These are phyloP conservation scores for Pinus albicaulis DNA, from an alignment of 75 land plant species.

Conservation along the genomic window DNA sequence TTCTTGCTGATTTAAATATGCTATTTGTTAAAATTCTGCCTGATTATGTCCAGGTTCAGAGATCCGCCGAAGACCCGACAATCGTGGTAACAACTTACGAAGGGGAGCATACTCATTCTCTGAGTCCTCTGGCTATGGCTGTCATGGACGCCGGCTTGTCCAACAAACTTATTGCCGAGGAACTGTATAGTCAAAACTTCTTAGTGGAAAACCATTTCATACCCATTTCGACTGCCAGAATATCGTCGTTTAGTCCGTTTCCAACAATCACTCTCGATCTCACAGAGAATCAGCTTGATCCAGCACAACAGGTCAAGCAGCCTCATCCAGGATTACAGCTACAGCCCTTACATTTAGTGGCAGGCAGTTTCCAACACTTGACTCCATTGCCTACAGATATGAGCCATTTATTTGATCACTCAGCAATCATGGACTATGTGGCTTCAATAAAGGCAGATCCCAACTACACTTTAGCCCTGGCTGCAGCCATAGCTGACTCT, in stretches of 20 bases:
- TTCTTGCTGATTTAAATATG: no score
- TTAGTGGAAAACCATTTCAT: not conserved
- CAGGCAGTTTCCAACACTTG: not conserved
- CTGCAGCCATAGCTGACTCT: not conserved
- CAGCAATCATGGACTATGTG: slow-evolving; percentile 13
- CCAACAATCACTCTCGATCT: slow-evolving; percentile 4
- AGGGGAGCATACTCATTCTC: slow-evolving; percentile 2
- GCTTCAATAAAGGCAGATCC: not conserved
- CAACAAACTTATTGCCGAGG: not conserved
- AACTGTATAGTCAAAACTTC: not conserved
- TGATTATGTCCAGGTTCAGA: not conserved
- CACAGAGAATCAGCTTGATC: not conserved
- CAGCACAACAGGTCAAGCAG: not conserved
- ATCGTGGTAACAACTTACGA: not conserved
- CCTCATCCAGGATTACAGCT: not conserved
- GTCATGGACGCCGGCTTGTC: not conserved
- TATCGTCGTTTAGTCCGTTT: not conserved
- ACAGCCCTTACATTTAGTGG: not conserved
- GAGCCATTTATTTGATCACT: no score
- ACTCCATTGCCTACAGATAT: not conserved
- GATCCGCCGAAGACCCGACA: not conserved
- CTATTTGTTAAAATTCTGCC: no score
- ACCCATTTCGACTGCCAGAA: not conserved
- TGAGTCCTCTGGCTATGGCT: not conserved
- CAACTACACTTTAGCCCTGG: not conserved